Percentiles rank a stretch among this genome's conserved stretches.
These are phyloP conservation scores for Paraphoma chrysanthemicola DNA, from an alignment of 2,329 filamentous ascomycete genomes.

Conservation along the genomic window DNA sequence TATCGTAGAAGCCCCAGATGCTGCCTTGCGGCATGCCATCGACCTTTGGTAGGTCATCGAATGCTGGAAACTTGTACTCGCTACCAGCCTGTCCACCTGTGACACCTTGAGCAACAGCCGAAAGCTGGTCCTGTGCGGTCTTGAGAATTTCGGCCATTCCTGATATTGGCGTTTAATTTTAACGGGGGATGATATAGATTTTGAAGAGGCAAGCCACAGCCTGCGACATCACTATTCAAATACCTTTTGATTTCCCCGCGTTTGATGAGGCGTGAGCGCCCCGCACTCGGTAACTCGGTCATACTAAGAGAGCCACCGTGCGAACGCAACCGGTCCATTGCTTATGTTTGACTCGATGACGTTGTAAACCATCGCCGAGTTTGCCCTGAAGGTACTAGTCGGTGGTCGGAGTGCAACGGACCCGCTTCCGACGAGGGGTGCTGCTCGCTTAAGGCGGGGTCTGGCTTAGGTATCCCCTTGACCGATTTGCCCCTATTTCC, in stretches of 20 bases:
- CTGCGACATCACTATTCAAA: background rate
- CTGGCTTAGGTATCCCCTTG: background rate
- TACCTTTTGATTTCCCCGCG: background rate
- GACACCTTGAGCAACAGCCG: constrained; percentile 13
- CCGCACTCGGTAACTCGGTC: background rate
- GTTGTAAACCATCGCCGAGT: background rate
- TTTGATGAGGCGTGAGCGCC: background rate
- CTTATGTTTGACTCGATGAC: background rate
- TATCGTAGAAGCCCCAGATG: constrained; percentile 45
- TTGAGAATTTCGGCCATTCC: constrained; percentile 16
- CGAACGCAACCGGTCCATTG: background rate
- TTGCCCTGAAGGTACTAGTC: background rate
- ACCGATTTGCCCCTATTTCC: too few relatives aligned
- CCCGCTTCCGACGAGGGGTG: constrained; percentile 3
- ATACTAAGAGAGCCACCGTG: background rate
- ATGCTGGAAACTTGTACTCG: constrained; percentile 36
- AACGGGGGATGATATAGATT: background rate
- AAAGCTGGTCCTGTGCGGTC: constrained; percentile 20
- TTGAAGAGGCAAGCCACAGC: background rate
- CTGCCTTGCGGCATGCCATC: constrained; percentile 42
- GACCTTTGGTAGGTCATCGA: constrained; percentile 42
- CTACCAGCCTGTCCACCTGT: constrained; percentile 12
- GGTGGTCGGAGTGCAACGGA: background rate
- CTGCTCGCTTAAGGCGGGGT: background rate
- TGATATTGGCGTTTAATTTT: background rate